Percentiles rank a stretch among this genome's conserved stretches.
These are phyloP conservation scores for Chaetomiaceae sp. DNA, from an alignment of 2,329 filamentous ascomycete species.

Conservation along the genomic window DNA sequence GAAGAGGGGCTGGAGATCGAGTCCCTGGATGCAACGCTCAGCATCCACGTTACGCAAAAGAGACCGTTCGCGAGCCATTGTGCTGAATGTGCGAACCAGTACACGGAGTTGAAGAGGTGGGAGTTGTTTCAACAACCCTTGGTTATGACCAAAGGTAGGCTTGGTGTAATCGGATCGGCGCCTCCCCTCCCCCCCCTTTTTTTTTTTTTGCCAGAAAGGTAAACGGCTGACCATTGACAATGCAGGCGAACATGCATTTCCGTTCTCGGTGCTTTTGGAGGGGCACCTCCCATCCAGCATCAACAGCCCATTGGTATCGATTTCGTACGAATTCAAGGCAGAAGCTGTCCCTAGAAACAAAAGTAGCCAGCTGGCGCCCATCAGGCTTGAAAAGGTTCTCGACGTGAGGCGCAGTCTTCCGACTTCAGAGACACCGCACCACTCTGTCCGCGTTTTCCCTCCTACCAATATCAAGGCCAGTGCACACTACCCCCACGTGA, in stretches of 20 bases:
- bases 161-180: neutral
- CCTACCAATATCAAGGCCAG: constrained; percentile 89
- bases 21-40: constrained; percentile 67
- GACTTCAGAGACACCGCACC: constrained; percentile 72
- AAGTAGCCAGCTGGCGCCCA: constrained; percentile 31
- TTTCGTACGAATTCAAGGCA: constrained; percentile 76
- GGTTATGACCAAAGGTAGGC: constrained; percentile 46
- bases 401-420: constrained; percentile 73
- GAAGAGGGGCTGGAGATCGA: constrained; percentile 65
- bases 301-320: constrained; percentile 65
- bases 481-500: constrained; percentile 74
- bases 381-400: constrained; percentile 64
- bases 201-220: neutral
- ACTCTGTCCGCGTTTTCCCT: constrained; percentile 90
- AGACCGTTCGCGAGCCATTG: constrained; percentile 78
- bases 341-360: constrained; percentile 57
- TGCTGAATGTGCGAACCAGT: constrained; percentile 66
- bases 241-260: constrained; percentile 67
- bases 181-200: too few relatives aligned
- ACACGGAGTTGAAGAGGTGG: constrained; percentile 74
- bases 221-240: constrained; percentile 6
- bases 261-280: constrained; percentile 81
- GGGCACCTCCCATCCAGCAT: constrained; percentile 83
- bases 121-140: constrained; percentile 61
- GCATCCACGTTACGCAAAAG: constrained; percentile 69